phyloP scores from a whole-genome alignment of 768 basidiomycete genomes.

The Hygrophorus russula region DNA sequence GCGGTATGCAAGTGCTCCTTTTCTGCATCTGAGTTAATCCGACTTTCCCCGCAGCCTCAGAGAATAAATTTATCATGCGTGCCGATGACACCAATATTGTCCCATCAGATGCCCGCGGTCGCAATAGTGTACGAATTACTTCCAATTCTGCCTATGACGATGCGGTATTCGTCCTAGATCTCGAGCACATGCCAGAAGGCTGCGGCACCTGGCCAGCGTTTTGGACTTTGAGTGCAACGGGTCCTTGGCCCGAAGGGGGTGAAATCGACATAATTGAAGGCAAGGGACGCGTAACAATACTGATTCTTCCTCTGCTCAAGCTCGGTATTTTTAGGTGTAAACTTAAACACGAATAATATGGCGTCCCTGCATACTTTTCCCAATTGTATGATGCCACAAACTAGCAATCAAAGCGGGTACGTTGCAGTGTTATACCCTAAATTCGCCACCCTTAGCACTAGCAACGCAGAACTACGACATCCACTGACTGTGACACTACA shows the following conservation, averaged over 20 bases:
- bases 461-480: constrained; percentile 22
- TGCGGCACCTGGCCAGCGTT: constrained; percentile 56
- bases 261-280: constrained; percentile 57
- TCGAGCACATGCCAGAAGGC: constrained; percentile 51
- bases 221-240: constrained; percentile 40
- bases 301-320: neutral
- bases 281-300: constrained; percentile 8
- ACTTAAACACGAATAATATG: constrained; percentile 30
- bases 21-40: neutral
- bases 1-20: constrained; percentile 21
- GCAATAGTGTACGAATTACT: constrained; percentile 44
- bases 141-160: constrained; percentile 35
- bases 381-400: constrained; percentile 31
- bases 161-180: constrained; percentile 38
- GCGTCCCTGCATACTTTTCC: constrained; percentile 45
- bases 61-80: constrained; percentile 44
- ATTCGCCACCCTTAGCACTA: neutral
- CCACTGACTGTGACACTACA: constrained; percentile 36
- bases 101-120: constrained; percentile 29
- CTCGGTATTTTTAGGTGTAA: constrained; percentile 29
- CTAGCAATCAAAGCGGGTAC: constrained; percentile 37
- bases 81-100: constrained; percentile 35
- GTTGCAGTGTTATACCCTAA: constrained; percentile 3
- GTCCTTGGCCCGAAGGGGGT: constrained; percentile 49
- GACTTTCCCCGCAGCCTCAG: constrained; percentile 15